Percentiles rank a stretch among this genome's conserved stretches.
Conservation (phyloP, 2,329 filamentous ascomycete species). For the Ophiostoma novo-ulmi region DNA sequence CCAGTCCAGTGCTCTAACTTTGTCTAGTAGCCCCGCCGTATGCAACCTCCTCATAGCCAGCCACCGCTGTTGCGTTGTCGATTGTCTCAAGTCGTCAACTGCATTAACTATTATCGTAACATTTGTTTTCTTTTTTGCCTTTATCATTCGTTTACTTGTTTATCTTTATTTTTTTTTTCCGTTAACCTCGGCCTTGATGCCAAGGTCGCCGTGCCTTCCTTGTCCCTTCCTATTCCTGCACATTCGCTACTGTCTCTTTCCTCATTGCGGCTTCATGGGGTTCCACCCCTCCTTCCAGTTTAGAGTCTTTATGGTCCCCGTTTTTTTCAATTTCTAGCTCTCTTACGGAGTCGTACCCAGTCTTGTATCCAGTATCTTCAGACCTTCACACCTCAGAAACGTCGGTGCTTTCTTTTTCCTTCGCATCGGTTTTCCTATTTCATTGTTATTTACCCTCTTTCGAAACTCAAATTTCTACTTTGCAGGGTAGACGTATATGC, state of each 20-base stretch:
- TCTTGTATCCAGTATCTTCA: background rate
- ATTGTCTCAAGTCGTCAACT: background rate
- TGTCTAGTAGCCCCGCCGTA: conserved; percentile 1
- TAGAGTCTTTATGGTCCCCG: background rate
- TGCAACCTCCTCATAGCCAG: background rate
- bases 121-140: background rate
- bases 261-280: background rate
- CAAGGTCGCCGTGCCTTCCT: no score
- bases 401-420: background rate
- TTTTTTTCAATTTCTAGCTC: background rate
- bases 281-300: conserved; percentile 5
- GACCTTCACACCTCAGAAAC: background rate
- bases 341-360: background rate
- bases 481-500: background rate
- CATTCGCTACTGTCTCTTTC: background rate
- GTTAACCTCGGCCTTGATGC: background rate
- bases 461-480: background rate
- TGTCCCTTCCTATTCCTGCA: background rate
- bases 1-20: background rate
- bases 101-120: background rate
- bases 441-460: background rate
- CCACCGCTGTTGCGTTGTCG: background rate
- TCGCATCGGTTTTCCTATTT: background rate
- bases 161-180: background rate
- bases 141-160: no score